A percentile compares a stretch with the other conserved stretches of the same genome.
Evolutionary conservation across 73 alveolate genomes (phyloP).

Genomic region (Paramecium bursaria): DNA sequence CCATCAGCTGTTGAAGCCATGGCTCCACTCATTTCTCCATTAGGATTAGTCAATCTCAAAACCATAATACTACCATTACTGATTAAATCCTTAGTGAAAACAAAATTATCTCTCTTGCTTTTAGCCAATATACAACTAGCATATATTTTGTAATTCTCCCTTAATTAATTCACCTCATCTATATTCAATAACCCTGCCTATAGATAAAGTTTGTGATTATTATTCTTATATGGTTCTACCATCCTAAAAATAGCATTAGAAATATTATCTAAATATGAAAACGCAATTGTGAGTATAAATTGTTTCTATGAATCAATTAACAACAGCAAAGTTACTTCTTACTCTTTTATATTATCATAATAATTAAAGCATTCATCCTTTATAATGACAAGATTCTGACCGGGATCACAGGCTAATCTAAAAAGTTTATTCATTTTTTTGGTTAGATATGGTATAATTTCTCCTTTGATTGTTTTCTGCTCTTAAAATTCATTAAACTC

Average conservation of each 20-base stretch:
- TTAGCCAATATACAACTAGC: slow-evolving; percentile 16
- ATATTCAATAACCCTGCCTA: neutral
- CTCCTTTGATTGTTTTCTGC: slow-evolving; percentile 11
- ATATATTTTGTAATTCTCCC: neutral
- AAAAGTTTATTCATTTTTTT: slow-evolving; percentile 29
- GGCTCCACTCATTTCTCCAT: neutral
- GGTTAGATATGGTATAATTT: neutral
- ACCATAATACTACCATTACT: neutral
- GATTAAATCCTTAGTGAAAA: neutral
- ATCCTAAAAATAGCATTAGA: neutral
- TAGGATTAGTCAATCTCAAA: neutral
- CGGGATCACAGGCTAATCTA: slow-evolving; percentile 30
- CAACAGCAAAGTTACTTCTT: neutral
- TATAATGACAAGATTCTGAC: neutral
- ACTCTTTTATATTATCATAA: slow-evolving; percentile 1
- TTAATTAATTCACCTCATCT: neutral
- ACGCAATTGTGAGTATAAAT: slow-evolving; percentile 11
- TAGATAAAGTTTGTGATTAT: slow-evolving; percentile 26
- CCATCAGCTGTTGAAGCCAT: slow-evolving; percentile 57
- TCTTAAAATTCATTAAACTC: neutral
- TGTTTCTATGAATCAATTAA: slow-evolving; percentile 12
- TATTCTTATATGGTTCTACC: slow-evolving; percentile 36
- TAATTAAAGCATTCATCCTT: neutral
- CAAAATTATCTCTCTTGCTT: neutral
- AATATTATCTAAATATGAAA: slow-evolving; percentile 16